Base-by-base conservation (phyloP, 2,329 filamentous ascomycete genomes). In the Apiospora kogelbergensis region DNA sequence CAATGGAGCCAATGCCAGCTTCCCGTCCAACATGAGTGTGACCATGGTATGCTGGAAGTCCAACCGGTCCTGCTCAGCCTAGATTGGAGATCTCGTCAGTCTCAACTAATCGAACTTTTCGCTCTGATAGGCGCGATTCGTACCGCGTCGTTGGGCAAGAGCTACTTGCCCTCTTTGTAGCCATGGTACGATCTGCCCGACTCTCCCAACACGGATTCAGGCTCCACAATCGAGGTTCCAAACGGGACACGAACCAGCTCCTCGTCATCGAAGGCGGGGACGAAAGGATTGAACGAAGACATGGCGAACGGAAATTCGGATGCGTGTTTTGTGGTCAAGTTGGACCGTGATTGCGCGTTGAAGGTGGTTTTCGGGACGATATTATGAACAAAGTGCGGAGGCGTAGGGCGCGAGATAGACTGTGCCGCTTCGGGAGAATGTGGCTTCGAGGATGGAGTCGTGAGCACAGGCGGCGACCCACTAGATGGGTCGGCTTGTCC, bases 21-120 rank as follows among this genome's bases (percentile, higher is more conserved):
- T 57, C 11, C 63, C 46, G 9, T 63, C 45, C 15, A 69, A 30
- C 20, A 63, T 22, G 6, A 66, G 30, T 9, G 30, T 66, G 22
- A 69, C 22, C 15, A 30, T 44, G 22, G 45, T 41, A 24, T 69
- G 64, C 46, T 69, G 68, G 11, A 69, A 69, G 45, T 69, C 68
- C 45, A 69, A 13, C 3, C 68, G 46, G 40, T 69, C 68, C 63
- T 69, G 68, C 48, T 69, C 68, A 3, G 48, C 65, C 65, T 68
- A 45, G n/a, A n/a, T n/a, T 20, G 17, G 5, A n/a, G 42, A 7
- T 3, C 17, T 13, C 42, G 20, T 45, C 42, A 45, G 42, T 45
- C 20, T n/a, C 42, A n/a, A n/a, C 20, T 6, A n/a, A 20, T 45
- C 42, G 5, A 4, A 6, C 2, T 3, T n/a, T 15, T 42, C 40